Percentiles rank a stretch among this genome's conserved stretches.
phyloP scores from a whole-genome alignment of 305 asterid genomes.

The Solanum hybrid region DNA sequence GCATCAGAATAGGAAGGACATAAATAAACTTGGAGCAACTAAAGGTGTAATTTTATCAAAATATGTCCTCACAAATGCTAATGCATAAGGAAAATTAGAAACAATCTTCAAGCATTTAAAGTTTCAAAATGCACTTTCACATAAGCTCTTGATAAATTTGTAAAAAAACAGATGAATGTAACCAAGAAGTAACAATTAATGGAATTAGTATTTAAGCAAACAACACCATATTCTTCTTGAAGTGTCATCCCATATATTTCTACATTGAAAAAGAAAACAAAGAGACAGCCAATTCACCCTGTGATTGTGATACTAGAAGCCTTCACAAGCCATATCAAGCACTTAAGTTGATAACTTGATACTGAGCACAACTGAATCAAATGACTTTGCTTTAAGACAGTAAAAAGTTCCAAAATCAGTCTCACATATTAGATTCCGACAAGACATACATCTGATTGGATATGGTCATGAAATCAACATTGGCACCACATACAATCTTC shows the following conservation, averaged over 20 bases:
- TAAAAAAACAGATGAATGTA: neutral
- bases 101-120: neutral
- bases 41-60: neutral
- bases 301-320: neutral
- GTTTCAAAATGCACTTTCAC: neutral
- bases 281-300: neutral
- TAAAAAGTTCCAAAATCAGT: neutral
- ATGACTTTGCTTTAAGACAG: neutral
- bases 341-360: neutral
- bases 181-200: neutral
- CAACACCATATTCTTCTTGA: neutral
- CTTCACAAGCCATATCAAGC: neutral
- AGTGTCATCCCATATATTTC: neutral
- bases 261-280: neutral
- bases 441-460: neutral
- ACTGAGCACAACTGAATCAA: neutral
- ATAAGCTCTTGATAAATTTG: neutral
- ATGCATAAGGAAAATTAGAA: neutral
- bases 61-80: neutral
- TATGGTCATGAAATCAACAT: neutral
- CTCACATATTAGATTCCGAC: neutral
- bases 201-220: neutral
- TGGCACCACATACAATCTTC: neutral
- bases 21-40: neutral
- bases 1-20: neutral